Evolutionary conservation across 495 filamentous ascomycete genomes (phyloP), one percentile per base, ranked within the genome.

Genomic region (Letharia columbiana): DNA sequence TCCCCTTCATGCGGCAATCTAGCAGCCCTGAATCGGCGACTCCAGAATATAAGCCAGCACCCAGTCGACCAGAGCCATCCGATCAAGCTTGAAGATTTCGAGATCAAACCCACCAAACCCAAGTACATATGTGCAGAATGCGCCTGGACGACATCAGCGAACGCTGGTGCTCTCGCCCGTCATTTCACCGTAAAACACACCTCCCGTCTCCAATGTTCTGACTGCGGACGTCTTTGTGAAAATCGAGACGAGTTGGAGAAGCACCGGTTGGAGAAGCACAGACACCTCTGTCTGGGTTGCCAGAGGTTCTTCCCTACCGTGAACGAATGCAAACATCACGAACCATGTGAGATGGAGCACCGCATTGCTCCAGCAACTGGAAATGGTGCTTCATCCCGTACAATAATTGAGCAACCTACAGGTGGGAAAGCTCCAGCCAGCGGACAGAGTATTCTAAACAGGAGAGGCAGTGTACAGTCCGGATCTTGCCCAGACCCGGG

Each of bases 111-210:
- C 3, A 57, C 52, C 0, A 56, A 35, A 18, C 52, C 50, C 37
- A 64, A 44, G 20, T 64, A 64, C 23, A 15, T 64, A 35, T 64
- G 63, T 45, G 63, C 23, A 39, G 62, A 63, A 15, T 63, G 62
- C 62, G 62, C 63, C 28, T 64, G 63, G 63, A 64, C 63, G 17
- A 64, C 63, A 37, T 57, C 39, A 35, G 7, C 54, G 2, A 45
- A 37, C 9, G 50, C 20, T 1, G 8, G 8, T 57, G 17, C 11
- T 17, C 63, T 64, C 44, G 50, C 63, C 13, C 15, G 33, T 6
- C 63, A 64, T 42, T 64, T 57, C 35, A 45, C 23, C 1, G 5
- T 12, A 9, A 64, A 37, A 35, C 63, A 64, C 10, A 35, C 33
- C 17, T 12, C 40, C 4, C n/a, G 37, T 37, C 15, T 45, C 18